Base-by-base conservation (phyloP, 2,329 filamentous ascomycete genomes). In the Pseudogymnoascus sp. region DNA sequence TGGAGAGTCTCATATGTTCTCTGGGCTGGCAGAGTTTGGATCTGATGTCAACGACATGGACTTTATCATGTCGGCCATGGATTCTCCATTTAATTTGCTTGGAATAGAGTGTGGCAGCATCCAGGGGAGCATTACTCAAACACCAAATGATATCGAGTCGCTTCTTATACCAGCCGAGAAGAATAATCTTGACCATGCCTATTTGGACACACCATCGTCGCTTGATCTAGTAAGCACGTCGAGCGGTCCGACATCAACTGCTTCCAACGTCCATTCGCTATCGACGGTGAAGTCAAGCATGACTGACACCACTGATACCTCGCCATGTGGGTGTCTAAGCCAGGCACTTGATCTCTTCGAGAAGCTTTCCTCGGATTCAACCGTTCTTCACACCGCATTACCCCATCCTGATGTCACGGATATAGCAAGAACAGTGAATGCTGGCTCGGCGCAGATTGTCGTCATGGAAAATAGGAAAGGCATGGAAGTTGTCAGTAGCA, bases 381-480 rank as follows among this genome's bases (percentile, higher is more conserved):
- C 57, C 6, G 15, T 43, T 5, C 35, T 28, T 18, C 28, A n/a
- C 9, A 20, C 2, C 8, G 15, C 28, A 3, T 20, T 33, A 20
- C 6, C 9, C 3, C 20, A 9, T 18, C 47, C 15, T 6, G 47
- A 33, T 53, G 5, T 6, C 28, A 20, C n/a, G n/a, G 47, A 53
- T 8, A 8, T 33, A 7, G 9, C 28, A 18, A 33, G 15, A 33
- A 33, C 15, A 33, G 9, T 12, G 6, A 14, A 53, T 53, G 0
- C 4, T 20, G 28, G 28, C 5, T 33, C 28, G 14, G 41, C 63
- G 22, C 60, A 72, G 47, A 50, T 61, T n/a, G 65, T 71, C 9
- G 64, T 73, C 37, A 58, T 65, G 4, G 58, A 70, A 43, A 74
- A 75, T 62, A 62, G 70, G 61, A 53, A 65, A 12, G 67, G 64